Conservation (phyloP, 2,329 filamentous ascomycete species). For the Xylaria sp. region DNA sequence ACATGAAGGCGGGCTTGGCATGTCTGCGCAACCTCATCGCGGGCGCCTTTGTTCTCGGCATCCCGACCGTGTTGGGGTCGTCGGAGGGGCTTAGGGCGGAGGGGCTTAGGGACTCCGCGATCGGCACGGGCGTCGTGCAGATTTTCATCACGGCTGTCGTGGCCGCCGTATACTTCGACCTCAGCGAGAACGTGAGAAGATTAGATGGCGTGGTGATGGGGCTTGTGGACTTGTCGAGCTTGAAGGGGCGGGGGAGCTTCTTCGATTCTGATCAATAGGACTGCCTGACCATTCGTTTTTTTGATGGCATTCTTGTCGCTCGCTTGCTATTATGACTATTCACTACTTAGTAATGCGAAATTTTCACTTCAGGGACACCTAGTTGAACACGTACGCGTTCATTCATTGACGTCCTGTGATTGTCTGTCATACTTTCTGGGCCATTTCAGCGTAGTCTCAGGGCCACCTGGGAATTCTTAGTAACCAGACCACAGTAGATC, state of each 20-base stretch:
- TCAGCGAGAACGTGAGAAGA: constrained; percentile 55
- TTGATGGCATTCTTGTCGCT: constrained; percentile 12
- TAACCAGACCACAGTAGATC: background rate
- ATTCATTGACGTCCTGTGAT: background rate
- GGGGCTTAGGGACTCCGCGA: constrained; percentile 53
- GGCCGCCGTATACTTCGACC: constrained; percentile 55
- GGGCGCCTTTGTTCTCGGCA: constrained; percentile 57
- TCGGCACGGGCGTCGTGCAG: constrained; percentile 58
- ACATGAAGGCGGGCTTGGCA: constrained; percentile 60
- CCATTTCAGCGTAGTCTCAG: background rate
- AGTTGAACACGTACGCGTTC: background rate
- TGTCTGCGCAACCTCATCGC: constrained; percentile 56
- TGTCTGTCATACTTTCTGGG: background rate
- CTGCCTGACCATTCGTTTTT: background rate
- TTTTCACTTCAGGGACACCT: background rate
- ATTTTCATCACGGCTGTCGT: constrained; percentile 52
- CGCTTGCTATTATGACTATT: constrained; percentile 12
- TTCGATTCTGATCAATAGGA: constrained; percentile 55
- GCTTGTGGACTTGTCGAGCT: constrained; percentile 57
- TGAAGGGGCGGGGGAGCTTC: constrained; percentile 59
- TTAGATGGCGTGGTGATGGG: constrained; percentile 61
- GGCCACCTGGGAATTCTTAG: too few species aligned
- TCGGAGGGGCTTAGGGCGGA: constrained; percentile 53
- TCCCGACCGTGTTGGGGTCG: constrained; percentile 54
- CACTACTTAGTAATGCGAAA: constrained; percentile 20